These are phyloP conservation scores for Verticillium albo-atrum DNA, from an alignment of 2,329 filamentous ascomycete genomes.

Conservation along the genomic window DNA sequence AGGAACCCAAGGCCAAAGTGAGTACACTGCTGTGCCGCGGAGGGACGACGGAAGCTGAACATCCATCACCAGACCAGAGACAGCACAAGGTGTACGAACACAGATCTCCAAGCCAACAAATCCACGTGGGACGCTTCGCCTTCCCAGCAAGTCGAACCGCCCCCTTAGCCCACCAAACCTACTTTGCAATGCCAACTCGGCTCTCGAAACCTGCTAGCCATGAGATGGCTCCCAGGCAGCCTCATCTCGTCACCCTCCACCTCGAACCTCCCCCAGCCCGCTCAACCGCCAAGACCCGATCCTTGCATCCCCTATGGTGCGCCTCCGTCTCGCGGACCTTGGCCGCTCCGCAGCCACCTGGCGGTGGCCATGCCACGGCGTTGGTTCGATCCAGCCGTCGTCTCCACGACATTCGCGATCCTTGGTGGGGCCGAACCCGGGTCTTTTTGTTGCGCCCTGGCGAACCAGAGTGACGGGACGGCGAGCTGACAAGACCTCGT, in stretches of 20 bases:
- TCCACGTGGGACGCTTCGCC: too few species aligned
- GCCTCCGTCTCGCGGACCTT: neutral
- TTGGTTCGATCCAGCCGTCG: neutral
- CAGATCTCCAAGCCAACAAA: too few species aligned
- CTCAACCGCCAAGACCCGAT: neutral
- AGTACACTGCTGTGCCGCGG: too few species aligned
- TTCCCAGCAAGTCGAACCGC: too few species aligned
- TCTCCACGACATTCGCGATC: neutral
- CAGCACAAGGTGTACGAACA: too few species aligned
- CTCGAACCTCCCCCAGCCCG: neutral
- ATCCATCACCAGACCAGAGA: too few species aligned
- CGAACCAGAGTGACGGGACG: neutral
- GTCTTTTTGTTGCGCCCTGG: neutral
- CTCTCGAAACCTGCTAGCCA: neutral
- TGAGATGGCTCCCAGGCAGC: too few species aligned
- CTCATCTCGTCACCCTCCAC: too few species aligned
- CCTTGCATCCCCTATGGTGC: neutral
- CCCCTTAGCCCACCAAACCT: neutral
- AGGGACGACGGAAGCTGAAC: too few species aligned
- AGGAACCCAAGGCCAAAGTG: too few species aligned
- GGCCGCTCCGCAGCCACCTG: neutral
- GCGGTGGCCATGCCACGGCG: neutral
- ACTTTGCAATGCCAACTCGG: neutral
- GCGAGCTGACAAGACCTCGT: neutral
- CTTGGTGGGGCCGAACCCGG: neutral